A percentile compares a stretch with the other conserved stretches of the same genome.
Evolutionary conservation across 257 asterid species (phyloP).

Genomic region (Solanum pennellii): DNA sequence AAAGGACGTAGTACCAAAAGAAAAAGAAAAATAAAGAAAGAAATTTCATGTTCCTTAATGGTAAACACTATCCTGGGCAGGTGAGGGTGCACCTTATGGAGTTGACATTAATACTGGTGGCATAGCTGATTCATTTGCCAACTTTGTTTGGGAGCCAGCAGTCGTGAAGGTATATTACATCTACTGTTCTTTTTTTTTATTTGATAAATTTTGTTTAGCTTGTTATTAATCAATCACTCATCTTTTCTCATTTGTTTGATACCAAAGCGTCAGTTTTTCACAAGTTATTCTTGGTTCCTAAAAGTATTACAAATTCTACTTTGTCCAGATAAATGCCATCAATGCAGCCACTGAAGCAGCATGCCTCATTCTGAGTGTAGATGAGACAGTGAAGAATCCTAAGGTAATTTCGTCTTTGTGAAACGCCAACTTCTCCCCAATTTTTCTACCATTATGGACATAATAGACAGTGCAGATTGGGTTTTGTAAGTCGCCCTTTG

Average conservation of each 20-base stretch:
- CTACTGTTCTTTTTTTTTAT: not conserved
- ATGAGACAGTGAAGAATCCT: conserved; percentile 80
- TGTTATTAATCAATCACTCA: not conserved
- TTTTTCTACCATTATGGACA: not conserved
- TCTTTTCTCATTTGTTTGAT: not conserved
- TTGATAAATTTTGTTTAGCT: not conserved
- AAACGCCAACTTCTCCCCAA: not conserved
- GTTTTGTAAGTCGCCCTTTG: not conserved
- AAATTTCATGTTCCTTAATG: not conserved
- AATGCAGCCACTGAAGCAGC: conserved; percentile 95
- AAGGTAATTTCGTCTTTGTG: conserved; percentile 33
- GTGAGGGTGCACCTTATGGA: conserved; percentile 51
- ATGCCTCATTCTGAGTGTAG: conserved; percentile 75
- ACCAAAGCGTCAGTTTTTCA: not conserved
- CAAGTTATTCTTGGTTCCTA: not conserved
- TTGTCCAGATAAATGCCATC: conserved; percentile 65
- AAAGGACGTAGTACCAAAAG: not conserved
- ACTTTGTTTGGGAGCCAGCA: conserved; percentile 85
- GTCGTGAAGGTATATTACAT: conserved; percentile 54
- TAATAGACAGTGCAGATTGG: not conserved
- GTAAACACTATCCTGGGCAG: conserved; percentile 9
- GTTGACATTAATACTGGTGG: conserved; percentile 50
- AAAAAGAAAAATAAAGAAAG: not conserved
- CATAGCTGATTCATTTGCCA: conserved; percentile 65
- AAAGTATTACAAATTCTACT: not conserved